Evolutionary conservation across 208 protist genomes (phyloP).

Genomic region (Novymonas esmeraldas): DNA sequence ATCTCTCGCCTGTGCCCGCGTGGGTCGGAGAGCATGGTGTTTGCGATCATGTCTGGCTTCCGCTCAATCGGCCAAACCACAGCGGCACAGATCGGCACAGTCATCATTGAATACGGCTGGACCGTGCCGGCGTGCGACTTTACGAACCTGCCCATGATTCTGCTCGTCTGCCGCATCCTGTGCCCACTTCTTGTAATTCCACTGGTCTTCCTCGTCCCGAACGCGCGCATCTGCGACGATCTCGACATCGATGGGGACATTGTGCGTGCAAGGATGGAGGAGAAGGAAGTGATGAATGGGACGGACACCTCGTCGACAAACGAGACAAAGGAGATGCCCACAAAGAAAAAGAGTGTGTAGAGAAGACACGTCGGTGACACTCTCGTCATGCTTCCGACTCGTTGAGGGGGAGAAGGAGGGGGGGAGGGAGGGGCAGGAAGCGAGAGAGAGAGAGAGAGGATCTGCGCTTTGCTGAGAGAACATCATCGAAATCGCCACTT

Average conservation of each 20-base stretch:
- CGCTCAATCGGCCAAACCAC: conserved; percentile 64
- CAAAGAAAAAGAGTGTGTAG: neutral
- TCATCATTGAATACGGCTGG: conserved; percentile 52
- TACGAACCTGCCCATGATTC: conserved; percentile 53
- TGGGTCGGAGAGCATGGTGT: conserved; percentile 79
- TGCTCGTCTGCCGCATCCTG: conserved; percentile 60
- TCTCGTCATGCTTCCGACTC: no score
- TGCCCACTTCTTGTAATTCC: conserved; percentile 49
- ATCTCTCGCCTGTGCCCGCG: conserved; percentile 78
- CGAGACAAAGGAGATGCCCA: neutral
- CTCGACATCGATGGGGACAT: conserved; percentile 49
- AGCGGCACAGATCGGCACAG: conserved; percentile 37
- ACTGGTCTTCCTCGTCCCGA: conserved; percentile 63
- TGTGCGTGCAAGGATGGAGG: conserved; percentile 21
- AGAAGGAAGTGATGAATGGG: neutral
- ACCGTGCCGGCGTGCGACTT: conserved; percentile 62
- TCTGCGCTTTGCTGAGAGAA: no score
- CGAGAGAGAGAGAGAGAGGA: no score
- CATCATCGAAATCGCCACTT: no score
- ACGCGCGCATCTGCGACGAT: conserved; percentile 58
- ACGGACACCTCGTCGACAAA: neutral
- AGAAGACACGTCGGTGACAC: no score
- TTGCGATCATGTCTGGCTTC: conserved; percentile 78
- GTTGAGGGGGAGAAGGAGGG: no score
- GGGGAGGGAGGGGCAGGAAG: no score